These are phyloP conservation scores for Cytospora chrysosperma DNA, from an alignment of 2,329 filamentous ascomycete species.

Conservation along the genomic window DNA sequence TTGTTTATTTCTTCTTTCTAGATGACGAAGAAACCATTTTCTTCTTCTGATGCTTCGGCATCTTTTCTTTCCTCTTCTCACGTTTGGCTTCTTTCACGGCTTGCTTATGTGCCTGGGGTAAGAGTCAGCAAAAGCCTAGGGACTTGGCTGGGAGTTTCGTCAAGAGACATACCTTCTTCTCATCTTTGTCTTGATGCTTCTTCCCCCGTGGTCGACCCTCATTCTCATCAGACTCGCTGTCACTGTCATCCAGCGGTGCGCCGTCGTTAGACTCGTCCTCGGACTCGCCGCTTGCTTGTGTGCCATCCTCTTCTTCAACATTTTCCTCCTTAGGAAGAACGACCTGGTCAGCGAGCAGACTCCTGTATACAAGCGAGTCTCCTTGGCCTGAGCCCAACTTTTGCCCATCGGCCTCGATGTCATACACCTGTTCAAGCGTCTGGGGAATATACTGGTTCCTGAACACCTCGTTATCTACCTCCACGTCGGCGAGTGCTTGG, in stretches of 20 bases:
- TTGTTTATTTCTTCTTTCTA: conserved; percentile 59
- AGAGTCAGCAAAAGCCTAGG: conserved; percentile 23
- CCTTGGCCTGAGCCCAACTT: conserved; percentile 72
- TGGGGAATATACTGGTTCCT: conserved; percentile 95
- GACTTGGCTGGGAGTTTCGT: neutral
- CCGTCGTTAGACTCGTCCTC: conserved; percentile 50
- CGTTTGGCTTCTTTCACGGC: conserved; percentile 94
- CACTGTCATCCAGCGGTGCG: conserved; percentile 46
- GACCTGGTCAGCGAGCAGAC: conserved; percentile 72
- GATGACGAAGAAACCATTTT: conserved; percentile 66
- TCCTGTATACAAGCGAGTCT: conserved; percentile 78
- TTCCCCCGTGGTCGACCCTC: conserved; percentile 74
- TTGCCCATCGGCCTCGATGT: conserved; percentile 87
- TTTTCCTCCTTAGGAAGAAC: conserved; percentile 41
- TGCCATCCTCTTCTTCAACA: conserved; percentile 34
- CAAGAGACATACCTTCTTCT: conserved; percentile 62
- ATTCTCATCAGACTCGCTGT: conserved; percentile 56
- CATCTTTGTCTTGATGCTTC: conserved; percentile 87
- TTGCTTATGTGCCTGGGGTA: conserved; percentile 68
- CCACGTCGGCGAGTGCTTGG: conserved; percentile 52
- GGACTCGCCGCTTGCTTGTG: conserved; percentile 38
- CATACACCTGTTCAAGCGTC: conserved; percentile 92
- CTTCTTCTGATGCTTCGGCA: conserved; percentile 96
- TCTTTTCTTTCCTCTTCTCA: conserved; percentile 90
- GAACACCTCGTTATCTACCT: conserved; percentile 89